Conservation (phyloP, 148 eudicot genomes). For the Euryodendron excelsum region DNA sequence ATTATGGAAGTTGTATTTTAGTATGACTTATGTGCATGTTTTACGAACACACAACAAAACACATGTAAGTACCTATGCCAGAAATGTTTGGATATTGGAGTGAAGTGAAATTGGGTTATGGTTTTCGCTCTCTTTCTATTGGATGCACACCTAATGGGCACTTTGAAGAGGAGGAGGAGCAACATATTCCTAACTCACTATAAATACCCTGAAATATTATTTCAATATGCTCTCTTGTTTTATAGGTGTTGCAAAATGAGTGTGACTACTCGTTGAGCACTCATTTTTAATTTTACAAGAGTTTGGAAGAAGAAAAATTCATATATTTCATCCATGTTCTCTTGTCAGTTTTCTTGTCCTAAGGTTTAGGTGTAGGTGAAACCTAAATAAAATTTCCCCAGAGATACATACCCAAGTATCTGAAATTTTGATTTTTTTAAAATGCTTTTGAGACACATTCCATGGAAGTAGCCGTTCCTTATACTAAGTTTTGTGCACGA, state of each 20-base stretch:
- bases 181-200: not conserved
- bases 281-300: not conserved
- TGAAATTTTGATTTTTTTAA: too few relatives aligned
- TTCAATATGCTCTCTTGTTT: not conserved
- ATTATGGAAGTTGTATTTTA: not conserved
- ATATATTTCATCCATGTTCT: not conserved
- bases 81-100: not conserved
- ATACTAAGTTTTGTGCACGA: not conserved
- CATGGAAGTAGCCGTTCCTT: not conserved
- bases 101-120: not conserved
- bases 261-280: not conserved
- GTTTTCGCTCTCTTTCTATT: not conserved
- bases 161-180: not conserved
- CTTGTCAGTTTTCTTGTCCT: not conserved
- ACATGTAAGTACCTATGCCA: not conserved
- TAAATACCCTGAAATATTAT: not conserved
- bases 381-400: not conserved
- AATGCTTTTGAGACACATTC: not conserved
- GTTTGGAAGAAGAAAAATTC: not conserved
- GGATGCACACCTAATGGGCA: not conserved
- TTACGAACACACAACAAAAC: not conserved
- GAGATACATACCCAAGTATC: not conserved
- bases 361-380: not conserved
- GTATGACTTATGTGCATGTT: not conserved
- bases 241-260: not conserved